Percentiles rank a stretch among this genome's conserved stretches.
phyloP scores from a whole-genome alignment of 2,329 filamentous ascomycete species.

The Capronia coronata region DNA sequence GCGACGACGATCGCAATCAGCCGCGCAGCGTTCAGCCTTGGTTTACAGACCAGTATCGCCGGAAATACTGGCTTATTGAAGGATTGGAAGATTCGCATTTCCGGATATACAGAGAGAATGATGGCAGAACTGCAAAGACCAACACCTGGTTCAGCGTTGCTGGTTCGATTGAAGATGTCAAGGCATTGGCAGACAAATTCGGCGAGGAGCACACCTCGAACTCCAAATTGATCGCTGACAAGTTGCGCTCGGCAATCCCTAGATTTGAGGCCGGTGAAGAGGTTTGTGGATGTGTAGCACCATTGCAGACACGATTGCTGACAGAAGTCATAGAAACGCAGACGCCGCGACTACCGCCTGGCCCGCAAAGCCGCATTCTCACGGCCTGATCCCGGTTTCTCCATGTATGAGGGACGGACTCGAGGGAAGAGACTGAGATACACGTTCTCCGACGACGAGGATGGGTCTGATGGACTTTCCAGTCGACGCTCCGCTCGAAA shows the following conservation, averaged over 20 bases:
- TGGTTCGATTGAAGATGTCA: conserved; percentile 80
- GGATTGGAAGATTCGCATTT: conserved; percentile 92
- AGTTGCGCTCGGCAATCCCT: conserved; percentile 72
- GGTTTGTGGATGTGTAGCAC: conserved; percentile 44
- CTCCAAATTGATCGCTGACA: conserved; percentile 68
- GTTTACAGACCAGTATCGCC: conserved; percentile 83
- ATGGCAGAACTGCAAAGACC: conserved; percentile 61
- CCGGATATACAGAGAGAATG: conserved; percentile 87
- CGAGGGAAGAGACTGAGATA: conserved; percentile 95
- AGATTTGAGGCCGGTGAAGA: conserved; percentile 91
- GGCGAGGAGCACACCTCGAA: conserved; percentile 67
- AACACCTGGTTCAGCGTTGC: conserved; percentile 92
- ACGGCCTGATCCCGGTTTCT: conserved; percentile 81
- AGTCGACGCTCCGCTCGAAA: conserved; percentile 60
- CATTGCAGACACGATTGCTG: conserved; percentile 21
- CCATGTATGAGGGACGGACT: conserved; percentile 91
- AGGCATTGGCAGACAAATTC: conserved; percentile 67
- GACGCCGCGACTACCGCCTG: conserved; percentile 83
- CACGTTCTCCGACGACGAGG: conserved; percentile 79
- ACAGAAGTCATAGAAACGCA: conserved; percentile 65
- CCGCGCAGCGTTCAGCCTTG: conserved; percentile 83
- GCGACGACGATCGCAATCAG: conserved; percentile 72
- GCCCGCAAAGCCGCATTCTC: conserved; percentile 80
- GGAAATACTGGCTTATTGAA: conserved; percentile 89
- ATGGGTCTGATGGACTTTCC: conserved; percentile 57